These are phyloP conservation scores for Closterium sp. DNA, from an alignment of 139 green algal genomes.

Conservation along the genomic window DNA sequence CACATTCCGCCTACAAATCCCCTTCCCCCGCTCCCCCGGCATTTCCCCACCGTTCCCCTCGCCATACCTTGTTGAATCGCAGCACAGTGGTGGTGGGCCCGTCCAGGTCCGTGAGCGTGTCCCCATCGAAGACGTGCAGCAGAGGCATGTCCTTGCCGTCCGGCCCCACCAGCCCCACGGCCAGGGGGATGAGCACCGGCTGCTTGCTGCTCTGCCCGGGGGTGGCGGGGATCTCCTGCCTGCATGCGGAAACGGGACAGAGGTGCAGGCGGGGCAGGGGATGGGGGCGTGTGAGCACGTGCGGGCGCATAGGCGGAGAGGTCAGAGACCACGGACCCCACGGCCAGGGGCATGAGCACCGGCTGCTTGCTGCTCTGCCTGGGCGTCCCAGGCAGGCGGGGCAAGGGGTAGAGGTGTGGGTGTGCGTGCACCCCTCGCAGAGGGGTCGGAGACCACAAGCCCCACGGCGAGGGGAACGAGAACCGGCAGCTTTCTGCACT, in stretches of 20 bases:
- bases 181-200: slow-evolving; percentile 79
- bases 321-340: slow-evolving; percentile 85
- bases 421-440: too few relatives aligned
- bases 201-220: slow-evolving; percentile 76
- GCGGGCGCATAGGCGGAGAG: too few relatives aligned
- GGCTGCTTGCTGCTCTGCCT: slow-evolving; percentile 76
- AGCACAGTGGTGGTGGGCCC: slow-evolving; percentile 22
- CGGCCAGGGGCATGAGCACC: slow-evolving; percentile 77
- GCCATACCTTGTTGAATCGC: slow-evolving; percentile 25
- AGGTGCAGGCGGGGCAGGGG: neutral
- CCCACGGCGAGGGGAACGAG: slow-evolving; percentile 81
- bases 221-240: slow-evolving; percentile 69
- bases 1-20: too few relatives aligned
- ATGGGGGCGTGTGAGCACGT: too few relatives aligned
- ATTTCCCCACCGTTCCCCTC: too few relatives aligned
- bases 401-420: neutral
- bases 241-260: neutral
- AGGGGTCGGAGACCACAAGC: too few relatives aligned
- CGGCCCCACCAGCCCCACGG: slow-evolving; percentile 75
- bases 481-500: slow-evolving; percentile 73
- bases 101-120: neutral
- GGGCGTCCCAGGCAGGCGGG: slow-evolving; percentile 58
- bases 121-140: slow-evolving; percentile 23
- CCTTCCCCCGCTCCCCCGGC: too few relatives aligned
- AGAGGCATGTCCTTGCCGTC: slow-evolving; percentile 79